These are phyloP conservation scores for Herpetospermum pedunculosum DNA, from an alignment of 306 rosid species.

Conservation along the genomic window DNA sequence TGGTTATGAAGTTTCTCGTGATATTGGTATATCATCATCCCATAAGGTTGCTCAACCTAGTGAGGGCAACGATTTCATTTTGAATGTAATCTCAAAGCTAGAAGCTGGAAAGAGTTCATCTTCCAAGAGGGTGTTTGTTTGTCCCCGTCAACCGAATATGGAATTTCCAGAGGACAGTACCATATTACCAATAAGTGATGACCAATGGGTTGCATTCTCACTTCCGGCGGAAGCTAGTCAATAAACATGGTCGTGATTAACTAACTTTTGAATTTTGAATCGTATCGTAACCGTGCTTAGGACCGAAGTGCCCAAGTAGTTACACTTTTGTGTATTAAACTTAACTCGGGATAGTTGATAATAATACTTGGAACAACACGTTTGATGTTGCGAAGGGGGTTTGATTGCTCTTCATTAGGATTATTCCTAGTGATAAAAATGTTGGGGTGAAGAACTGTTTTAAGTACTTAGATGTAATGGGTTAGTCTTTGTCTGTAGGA, in stretches of 20 bases:
- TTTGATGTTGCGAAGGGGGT: not conserved
- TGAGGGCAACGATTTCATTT: slow-evolving; percentile 3
- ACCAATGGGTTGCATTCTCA: slow-evolving; percentile 39
- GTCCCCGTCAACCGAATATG: slow-evolving; percentile 24
- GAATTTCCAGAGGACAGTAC: slow-evolving; percentile 17
- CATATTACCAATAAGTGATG: slow-evolving; percentile 32
- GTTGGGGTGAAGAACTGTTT: not conserved
- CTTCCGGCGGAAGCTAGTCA: not conserved
- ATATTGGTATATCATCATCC: not conserved
- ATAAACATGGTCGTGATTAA: too few relatives aligned
- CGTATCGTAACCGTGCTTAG: not conserved
- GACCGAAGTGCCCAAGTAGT: not conserved
- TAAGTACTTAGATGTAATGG: not conserved
- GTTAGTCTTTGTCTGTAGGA: not conserved
- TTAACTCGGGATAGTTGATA: not conserved
- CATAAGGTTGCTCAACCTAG: not conserved
- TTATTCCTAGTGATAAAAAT: not conserved
- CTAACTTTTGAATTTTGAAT: not conserved
- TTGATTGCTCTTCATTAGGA: not conserved
- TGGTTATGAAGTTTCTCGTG: slow-evolving; percentile 1
- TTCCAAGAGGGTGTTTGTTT: slow-evolving; percentile 16
- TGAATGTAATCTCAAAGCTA: slow-evolving; percentile 4
- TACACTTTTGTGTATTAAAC: not conserved
- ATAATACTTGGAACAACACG: not conserved
- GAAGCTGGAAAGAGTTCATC: slow-evolving; percentile 14